Evolutionary conservation across 116 monocot species (phyloP).

Genomic region (Phalaenopsis hybrid): DNA sequence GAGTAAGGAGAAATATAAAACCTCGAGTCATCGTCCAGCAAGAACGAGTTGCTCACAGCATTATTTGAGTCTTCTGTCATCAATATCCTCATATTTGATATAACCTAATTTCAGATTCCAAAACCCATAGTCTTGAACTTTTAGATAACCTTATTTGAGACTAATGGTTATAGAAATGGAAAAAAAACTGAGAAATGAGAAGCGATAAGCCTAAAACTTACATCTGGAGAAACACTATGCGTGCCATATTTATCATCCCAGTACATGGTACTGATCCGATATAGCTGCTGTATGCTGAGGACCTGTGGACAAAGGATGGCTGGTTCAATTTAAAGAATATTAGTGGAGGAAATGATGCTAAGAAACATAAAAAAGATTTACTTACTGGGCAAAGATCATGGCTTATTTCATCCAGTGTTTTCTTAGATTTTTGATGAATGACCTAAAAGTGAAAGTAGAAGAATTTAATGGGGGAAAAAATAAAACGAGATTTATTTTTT

Average conservation of each 20-base stretch:
- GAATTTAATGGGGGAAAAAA: background rate
- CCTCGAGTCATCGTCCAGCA: conserved; percentile 96
- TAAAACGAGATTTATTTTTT: background rate
- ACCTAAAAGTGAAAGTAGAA: conserved; percentile 37
- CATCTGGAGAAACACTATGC: conserved; percentile 82
- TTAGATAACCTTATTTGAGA: background rate
- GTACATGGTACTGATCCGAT: conserved; percentile 97
- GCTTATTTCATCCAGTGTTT: conserved; percentile 92
- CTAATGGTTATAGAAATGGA: background rate
- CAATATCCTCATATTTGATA: conserved; percentile 88
- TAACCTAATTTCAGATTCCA: conserved; percentile 45
- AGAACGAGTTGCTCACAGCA: conserved; percentile 89
- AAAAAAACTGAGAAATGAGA: background rate
- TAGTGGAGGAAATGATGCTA: background rate
- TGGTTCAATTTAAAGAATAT: conserved; percentile 26
- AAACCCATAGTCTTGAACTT: background rate
- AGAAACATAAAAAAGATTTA: conserved; percentile 14
- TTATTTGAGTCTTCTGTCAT: conserved; percentile 98
- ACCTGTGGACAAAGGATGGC: conserved; percentile 40
- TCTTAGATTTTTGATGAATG: conserved; percentile 98
- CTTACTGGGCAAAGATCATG: conserved; percentile 96
- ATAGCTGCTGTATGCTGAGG: conserved; percentile 91
- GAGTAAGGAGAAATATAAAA: conserved; percentile 13
- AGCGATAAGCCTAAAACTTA: conserved; percentile 22
- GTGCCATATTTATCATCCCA: conserved; percentile 99